A percentile compares a stretch with the other conserved stretches of the same genome.
phyloP scores from a whole-genome alignment of 2,329 filamentous ascomycete species.

The Colletotrichum tropicicola region DNA sequence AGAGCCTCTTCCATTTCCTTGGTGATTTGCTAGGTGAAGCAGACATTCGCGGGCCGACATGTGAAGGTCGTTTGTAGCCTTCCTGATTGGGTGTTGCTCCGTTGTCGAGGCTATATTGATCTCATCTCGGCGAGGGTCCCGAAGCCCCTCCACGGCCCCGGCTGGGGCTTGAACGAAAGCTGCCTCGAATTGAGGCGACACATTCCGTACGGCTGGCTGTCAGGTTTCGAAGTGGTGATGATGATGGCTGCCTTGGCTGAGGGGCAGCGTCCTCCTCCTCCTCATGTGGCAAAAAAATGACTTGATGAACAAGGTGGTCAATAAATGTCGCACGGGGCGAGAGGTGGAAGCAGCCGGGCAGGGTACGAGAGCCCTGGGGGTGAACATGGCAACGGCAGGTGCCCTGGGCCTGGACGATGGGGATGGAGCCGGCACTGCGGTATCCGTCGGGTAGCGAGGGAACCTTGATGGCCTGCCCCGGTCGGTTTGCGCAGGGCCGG shows the following conservation, averaged over 20 bases:
- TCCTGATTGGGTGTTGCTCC: background rate
- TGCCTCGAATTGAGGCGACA: slow-evolving; percentile 6
- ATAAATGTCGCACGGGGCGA: slow-evolving; percentile 12
- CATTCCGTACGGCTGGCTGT: background rate
- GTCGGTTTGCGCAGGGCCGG: slow-evolving; percentile 16
- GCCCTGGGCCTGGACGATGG: slow-evolving; percentile 16
- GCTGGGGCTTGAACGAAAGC: background rate
- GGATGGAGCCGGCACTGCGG: background rate
- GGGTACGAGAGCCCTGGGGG: too few species aligned
- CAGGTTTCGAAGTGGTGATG: background rate
- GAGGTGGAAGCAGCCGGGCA: background rate
- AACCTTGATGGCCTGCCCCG: slow-evolving; percentile 22
- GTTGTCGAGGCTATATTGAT: slow-evolving; percentile 13
- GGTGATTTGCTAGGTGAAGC: too few species aligned
- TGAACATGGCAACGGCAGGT: too few species aligned
- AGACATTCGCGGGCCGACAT: background rate
- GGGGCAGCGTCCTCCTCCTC: background rate
- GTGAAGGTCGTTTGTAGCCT: background rate
- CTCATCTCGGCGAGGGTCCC: slow-evolving; percentile 18
- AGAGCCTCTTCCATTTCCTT: too few species aligned
- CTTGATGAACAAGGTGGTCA: background rate
- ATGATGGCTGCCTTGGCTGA: slow-evolving; percentile 2
- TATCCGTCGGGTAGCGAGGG: background rate
- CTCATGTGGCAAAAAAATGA: background rate
- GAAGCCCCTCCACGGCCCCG: background rate